These are phyloP conservation scores for Daldinia eschscholtzii DNA, from an alignment of 2,329 filamentous ascomycete species.

Conservation along the genomic window DNA sequence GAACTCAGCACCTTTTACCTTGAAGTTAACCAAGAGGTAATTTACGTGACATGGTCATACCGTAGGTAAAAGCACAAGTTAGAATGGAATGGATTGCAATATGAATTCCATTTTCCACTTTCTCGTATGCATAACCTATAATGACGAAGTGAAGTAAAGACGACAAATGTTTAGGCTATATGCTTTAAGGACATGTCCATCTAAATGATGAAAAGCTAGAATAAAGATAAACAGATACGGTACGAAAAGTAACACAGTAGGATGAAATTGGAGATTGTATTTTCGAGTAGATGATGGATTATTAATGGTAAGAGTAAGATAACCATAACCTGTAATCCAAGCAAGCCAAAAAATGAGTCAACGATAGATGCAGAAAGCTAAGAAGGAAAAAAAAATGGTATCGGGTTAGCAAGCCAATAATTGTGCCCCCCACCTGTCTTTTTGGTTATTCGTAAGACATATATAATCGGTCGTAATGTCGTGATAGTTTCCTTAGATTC, in stretches of 20 bases:
- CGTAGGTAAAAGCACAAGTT: background rate
- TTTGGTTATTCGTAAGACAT: constrained; percentile 16
- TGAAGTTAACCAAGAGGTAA: no score
- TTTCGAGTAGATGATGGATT: constrained; percentile 15
- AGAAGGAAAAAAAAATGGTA: constrained; percentile 13
- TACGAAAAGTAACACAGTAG: background rate
- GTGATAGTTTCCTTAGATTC: constrained; percentile 31
- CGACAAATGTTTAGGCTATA: background rate
- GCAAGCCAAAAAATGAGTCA: constrained; percentile 8
- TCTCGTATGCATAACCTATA: background rate
- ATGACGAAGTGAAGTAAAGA: background rate
- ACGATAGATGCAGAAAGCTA: constrained; percentile 25
- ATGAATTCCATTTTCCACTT: background rate
- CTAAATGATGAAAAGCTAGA: background rate
- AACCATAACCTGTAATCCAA: constrained; percentile 6
- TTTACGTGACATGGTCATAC: background rate
- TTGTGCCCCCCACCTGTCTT: constrained; percentile 14
- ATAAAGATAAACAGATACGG: background rate
- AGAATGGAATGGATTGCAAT: background rate
- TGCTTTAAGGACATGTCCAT: background rate
- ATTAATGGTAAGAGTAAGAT: constrained; percentile 9
- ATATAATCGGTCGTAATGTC: constrained; percentile 29
- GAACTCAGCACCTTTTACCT: background rate
- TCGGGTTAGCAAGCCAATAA: constrained; percentile 2
- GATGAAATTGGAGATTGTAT: constrained; percentile 3